A percentile compares a stretch with the other conserved stretches of the same genome.
phyloP scores from a whole-genome alignment of 2,329 filamentous ascomycete species.

The Helminthosporium solani region DNA sequence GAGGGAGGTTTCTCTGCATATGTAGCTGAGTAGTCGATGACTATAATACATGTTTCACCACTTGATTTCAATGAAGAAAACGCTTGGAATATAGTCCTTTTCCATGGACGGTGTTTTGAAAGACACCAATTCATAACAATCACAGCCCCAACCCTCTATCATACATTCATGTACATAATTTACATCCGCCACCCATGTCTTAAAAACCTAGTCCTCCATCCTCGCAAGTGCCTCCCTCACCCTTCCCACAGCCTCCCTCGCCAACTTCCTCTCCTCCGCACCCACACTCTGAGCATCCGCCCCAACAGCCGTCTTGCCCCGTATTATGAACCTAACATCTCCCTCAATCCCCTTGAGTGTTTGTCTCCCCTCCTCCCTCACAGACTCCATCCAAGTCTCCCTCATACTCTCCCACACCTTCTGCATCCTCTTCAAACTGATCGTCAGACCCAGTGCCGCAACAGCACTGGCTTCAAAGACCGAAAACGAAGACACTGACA shows the following conservation, averaged over 20 bases:
- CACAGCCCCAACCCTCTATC: neutral
- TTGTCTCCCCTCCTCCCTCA: constrained; percentile 59
- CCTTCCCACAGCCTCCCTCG: constrained; percentile 48
- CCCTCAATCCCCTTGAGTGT: constrained; percentile 57
- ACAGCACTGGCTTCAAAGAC: constrained; percentile 60
- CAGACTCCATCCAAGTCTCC: constrained; percentile 52
- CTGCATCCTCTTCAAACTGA: constrained; percentile 59
- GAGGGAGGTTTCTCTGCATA: no score
- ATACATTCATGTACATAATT: constrained; percentile 2
- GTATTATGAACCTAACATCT: constrained; percentile 49
- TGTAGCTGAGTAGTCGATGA: no score
- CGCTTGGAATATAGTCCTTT: no score
- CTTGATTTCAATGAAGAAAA: no score
- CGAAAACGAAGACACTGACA: constrained; percentile 53
- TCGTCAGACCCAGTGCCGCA: constrained; percentile 59
- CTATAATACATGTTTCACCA: no score
- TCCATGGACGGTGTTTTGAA: no score
- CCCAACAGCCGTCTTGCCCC: constrained; percentile 36
- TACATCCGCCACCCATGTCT: neutral
- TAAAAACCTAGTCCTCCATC: constrained; percentile 18
- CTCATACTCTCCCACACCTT: constrained; percentile 59
- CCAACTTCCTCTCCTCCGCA: constrained; percentile 41
- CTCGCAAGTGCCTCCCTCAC: constrained; percentile 50
- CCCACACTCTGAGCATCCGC: constrained; percentile 31
- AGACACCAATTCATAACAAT: no score